These are phyloP conservation scores for Buxus sempervirens DNA, from an alignment of 164 flowering plant species.

Conservation along the genomic window DNA sequence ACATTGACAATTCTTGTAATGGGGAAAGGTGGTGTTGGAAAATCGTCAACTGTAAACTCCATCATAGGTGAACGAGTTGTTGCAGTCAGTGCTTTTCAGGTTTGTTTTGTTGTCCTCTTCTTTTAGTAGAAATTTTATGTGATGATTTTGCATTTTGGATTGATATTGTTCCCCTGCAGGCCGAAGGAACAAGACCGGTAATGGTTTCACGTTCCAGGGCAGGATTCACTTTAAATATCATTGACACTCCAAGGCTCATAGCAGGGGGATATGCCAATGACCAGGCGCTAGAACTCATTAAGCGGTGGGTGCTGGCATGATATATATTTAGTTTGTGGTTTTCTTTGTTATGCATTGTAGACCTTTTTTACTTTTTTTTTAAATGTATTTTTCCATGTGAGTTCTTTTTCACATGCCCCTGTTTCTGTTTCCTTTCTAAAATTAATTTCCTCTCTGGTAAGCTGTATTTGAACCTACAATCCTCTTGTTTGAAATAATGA, in stretches of 20 bases:
- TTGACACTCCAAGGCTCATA: slow-evolving; percentile 94
- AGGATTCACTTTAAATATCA: slow-evolving; percentile 75
- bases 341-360: not conserved
- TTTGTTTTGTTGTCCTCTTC: slow-evolving; percentile 12
- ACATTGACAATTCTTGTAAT: slow-evolving; percentile 85
- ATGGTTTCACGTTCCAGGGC: slow-evolving; percentile 73
- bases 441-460: too few relatives aligned
- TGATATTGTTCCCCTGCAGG: slow-evolving; percentile 30
- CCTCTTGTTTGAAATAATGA: too few relatives aligned
- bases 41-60: slow-evolving; percentile 94
- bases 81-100: slow-evolving; percentile 87
- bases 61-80: slow-evolving; percentile 85
- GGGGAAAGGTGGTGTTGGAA: slow-evolving; percentile 99
- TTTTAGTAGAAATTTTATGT: not conserved
- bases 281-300: slow-evolving; percentile 73
- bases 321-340: too few relatives aligned
- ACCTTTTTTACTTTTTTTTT: not conserved
- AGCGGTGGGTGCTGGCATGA: slow-evolving; percentile 47
- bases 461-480: too few relatives aligned
- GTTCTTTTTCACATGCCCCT: not conserved
- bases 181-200: slow-evolving; percentile 78
- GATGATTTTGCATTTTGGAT: not conserved
- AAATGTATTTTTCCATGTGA: not conserved
- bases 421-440: too few relatives aligned
- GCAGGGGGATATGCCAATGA: slow-evolving; percentile 93